phyloP scores from a whole-genome alignment of 164 flowering plant species.

The Cinnamomum chago region DNA sequence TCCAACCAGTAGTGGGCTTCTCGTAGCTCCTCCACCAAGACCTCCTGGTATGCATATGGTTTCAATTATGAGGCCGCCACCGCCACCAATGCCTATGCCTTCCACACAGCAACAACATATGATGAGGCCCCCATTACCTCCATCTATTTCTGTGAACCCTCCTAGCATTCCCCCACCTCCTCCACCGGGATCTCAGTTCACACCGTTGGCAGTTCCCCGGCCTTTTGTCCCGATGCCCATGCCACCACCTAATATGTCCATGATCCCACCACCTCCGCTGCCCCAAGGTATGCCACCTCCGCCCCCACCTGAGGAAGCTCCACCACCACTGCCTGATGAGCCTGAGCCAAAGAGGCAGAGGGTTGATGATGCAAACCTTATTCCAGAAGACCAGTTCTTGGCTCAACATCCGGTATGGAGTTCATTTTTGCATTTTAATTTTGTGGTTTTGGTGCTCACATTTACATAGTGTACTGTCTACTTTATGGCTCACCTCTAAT shows the following conservation, averaged over 20 bases:
- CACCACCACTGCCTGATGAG: slow-evolving; percentile 96
- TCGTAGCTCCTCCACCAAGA: slow-evolving; percentile 43
- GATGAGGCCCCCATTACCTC: slow-evolving; percentile 56
- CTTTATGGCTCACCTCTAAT: not conserved
- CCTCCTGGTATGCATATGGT: slow-evolving; percentile 45
- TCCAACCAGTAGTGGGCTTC: slow-evolving; percentile 36
- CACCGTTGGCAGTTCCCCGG: slow-evolving; percentile 47
- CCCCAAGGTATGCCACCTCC: slow-evolving; percentile 94
- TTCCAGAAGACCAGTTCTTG: slow-evolving; percentile 92
- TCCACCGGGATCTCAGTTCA: slow-evolving; percentile 81
- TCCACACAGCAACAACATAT: slow-evolving; percentile 55
- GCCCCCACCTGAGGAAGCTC: slow-evolving; percentile 94
- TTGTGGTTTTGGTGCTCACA: not conserved
- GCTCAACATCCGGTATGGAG: slow-evolving; percentile 81
- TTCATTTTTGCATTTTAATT: not conserved
- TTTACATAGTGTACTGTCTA: not conserved
- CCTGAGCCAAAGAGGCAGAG: slow-evolving; percentile 97
- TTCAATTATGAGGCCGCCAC: slow-evolving; percentile 49
- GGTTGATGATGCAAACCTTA: slow-evolving; percentile 75
- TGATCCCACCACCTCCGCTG: slow-evolving; percentile 34
- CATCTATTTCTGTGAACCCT: slow-evolving; percentile 40
- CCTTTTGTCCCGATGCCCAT: slow-evolving; percentile 44
- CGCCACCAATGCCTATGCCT: slow-evolving; percentile 58
- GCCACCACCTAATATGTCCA: slow-evolving; percentile 50
- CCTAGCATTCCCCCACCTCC: slow-evolving; percentile 53